Evolutionary conservation across 73 alveolate genomes (phyloP).

Genomic region (Paramecium bursaria): DNA sequence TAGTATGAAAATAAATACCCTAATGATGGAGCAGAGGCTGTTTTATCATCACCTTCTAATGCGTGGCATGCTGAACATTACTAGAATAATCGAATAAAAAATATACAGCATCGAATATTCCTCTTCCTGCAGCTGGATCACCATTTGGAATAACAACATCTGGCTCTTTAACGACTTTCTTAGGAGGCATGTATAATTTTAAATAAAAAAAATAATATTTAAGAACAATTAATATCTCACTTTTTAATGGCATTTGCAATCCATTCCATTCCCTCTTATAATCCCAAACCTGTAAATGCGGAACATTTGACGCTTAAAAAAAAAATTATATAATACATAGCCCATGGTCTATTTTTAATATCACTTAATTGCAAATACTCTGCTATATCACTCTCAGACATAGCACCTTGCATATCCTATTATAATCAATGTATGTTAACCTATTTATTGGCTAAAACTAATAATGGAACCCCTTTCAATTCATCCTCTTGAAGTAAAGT

Average conservation of each 20-base stretch:
- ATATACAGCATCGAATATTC: conserved; percentile 66
- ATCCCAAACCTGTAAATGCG: conserved; percentile 68
- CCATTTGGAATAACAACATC: conserved; percentile 66
- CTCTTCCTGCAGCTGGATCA: conserved; percentile 69
- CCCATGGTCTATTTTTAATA: conserved; percentile 81
- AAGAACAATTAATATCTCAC: too few species aligned
- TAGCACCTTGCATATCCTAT: conserved; percentile 80
- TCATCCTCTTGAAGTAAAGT: conserved; percentile 83
- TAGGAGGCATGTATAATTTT: conserved; percentile 75
- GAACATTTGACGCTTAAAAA: conserved; percentile 50
- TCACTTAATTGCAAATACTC: conserved; percentile 71
- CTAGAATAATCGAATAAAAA: too few species aligned
- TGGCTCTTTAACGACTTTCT: conserved; percentile 63
- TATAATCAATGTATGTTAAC: background rate
- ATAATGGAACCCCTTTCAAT: conserved; percentile 92
- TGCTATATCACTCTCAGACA: conserved; percentile 54
- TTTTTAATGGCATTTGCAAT: conserved; percentile 56
- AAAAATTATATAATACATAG: conserved; percentile 37
- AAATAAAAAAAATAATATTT: too few species aligned
- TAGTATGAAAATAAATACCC: background rate
- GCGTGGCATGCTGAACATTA: conserved; percentile 72
- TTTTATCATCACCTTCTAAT: conserved; percentile 66
- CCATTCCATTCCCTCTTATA: conserved; percentile 70
- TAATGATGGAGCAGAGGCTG: conserved; percentile 68
- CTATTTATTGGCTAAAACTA: conserved; percentile 92